phyloP scores from a whole-genome alignment of 371 early-diverging fungal genomes.

The Rhizopus delemar region DNA sequence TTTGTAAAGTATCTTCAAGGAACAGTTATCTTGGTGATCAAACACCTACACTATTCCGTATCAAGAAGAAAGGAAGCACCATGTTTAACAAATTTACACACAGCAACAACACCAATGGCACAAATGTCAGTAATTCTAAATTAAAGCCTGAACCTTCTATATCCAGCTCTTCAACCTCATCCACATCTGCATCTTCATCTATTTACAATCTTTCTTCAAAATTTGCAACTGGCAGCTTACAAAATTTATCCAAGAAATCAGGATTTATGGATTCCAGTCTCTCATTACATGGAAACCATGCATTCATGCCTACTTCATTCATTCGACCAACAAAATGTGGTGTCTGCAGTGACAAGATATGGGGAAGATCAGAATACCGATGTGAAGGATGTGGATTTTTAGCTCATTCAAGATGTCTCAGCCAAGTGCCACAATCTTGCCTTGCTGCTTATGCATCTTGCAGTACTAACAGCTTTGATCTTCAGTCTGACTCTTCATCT shows the following conservation, averaged over 20 bases:
- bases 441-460: conserved; percentile 8
- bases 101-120: background rate
- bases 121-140: background rate
- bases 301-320: conserved; percentile 63
- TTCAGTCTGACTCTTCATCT: background rate
- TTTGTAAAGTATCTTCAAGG: conserved; percentile 21
- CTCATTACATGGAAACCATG: conserved; percentile 44
- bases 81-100: conserved; percentile 20
- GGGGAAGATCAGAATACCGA: conserved; percentile 78
- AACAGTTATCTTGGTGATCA: conserved; percentile 21
- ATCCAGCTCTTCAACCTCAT: conserved; percentile 10
- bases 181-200: conserved; percentile 4
- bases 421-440: conserved; percentile 38
- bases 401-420: conserved; percentile 36
- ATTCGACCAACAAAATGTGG: conserved; percentile 78
- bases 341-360: conserved; percentile 81
- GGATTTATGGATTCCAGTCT: conserved; percentile 5
- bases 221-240: conserved; percentile 11
- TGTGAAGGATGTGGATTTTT: conserved; percentile 64
- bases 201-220: conserved; percentile 8
- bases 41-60: conserved; percentile 19
- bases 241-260: conserved; percentile 2
- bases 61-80: conserved; percentile 31
- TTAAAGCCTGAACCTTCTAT: conserved; percentile 10
- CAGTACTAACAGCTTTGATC: conserved; percentile 24